Evolutionary conservation across 179 eudicot species (phyloP).

Genomic region (Patellifolia procumbens): DNA sequence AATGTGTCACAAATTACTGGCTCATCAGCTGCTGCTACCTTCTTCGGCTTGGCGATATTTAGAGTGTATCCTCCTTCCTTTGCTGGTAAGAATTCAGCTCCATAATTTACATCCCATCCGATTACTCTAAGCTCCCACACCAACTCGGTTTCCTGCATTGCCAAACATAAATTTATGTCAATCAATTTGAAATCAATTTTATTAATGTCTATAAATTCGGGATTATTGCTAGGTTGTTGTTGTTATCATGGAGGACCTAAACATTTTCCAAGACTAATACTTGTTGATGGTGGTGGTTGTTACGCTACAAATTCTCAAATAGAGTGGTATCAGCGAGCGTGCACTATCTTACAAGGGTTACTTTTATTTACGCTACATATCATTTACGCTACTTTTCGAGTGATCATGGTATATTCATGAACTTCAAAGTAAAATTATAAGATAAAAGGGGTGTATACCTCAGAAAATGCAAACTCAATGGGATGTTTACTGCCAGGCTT

Average conservation of each 20-base stretch:
- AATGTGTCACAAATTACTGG: conserved; percentile 58
- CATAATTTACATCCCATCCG: conserved; percentile 79
- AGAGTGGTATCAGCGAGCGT: too few species aligned
- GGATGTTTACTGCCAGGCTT: conserved; percentile 65
- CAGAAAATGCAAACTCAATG: conserved; percentile 61
- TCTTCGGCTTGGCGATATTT: conserved; percentile 66
- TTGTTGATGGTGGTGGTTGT: too few species aligned
- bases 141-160: conserved; percentile 20
- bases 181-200: not conserved
- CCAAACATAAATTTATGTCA: not conserved
- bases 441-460: conserved; percentile 35
- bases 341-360: too few species aligned
- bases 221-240: too few species aligned
- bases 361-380: too few species aligned
- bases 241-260: too few species aligned
- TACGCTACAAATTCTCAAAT: too few species aligned
- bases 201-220: too few species aligned
- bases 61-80: conserved; percentile 83
- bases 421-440: not conserved
- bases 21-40: conserved; percentile 57
- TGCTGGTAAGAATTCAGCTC: conserved; percentile 73
- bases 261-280: too few species aligned
- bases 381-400: too few species aligned
- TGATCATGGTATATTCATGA: too few species aligned
- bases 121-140: conserved; percentile 67